Conservation (phyloP, 352 stramenopile species). For the Thraustochytrium striatum region DNA sequence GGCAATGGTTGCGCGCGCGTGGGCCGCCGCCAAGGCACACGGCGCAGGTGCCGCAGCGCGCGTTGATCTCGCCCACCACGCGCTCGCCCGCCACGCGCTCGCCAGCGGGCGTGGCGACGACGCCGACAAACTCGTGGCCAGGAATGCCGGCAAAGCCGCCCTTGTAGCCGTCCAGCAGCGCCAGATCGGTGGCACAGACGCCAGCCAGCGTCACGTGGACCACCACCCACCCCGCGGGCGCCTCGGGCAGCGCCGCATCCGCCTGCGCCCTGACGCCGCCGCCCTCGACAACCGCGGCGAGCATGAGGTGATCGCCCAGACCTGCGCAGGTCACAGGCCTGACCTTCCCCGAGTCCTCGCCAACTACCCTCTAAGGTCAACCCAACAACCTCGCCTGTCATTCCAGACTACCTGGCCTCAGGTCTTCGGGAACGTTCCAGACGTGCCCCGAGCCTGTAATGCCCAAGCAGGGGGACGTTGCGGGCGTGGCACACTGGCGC, state of each 20-base stretch:
- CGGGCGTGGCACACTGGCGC: too few species aligned
- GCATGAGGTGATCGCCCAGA: too few species aligned
- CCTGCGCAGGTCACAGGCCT: too few species aligned
- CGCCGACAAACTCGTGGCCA: constrained; percentile 81
- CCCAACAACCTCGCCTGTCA: too few species aligned
- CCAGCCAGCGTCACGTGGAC: constrained; percentile 65
- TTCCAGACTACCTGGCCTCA: too few species aligned
- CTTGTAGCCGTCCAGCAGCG: constrained; percentile 72
- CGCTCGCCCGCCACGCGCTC: constrained; percentile 66
- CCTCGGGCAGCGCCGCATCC: constrained; percentile 57
- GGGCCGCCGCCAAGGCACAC: constrained; percentile 59
- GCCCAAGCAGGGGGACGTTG: too few species aligned
- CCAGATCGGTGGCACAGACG: constrained; percentile 69
- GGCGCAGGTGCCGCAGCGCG: constrained; percentile 65
- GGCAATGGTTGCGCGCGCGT: constrained; percentile 73
- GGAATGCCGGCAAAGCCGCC: constrained; percentile 64
- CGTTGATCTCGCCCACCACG: constrained; percentile 84
- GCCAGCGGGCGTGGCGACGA: constrained; percentile 59
- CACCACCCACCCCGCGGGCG: constrained; percentile 59
- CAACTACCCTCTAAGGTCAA: too few species aligned
- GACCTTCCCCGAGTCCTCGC: too few species aligned
- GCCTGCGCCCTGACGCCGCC: constrained; percentile 47
- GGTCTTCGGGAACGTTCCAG: too few species aligned
- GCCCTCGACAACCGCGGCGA: too few species aligned
- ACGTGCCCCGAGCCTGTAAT: too few species aligned